Base-by-base conservation (phyloP, 805 yeast genomes). In the Wickerhamomyces subpelliculosus region DNA sequence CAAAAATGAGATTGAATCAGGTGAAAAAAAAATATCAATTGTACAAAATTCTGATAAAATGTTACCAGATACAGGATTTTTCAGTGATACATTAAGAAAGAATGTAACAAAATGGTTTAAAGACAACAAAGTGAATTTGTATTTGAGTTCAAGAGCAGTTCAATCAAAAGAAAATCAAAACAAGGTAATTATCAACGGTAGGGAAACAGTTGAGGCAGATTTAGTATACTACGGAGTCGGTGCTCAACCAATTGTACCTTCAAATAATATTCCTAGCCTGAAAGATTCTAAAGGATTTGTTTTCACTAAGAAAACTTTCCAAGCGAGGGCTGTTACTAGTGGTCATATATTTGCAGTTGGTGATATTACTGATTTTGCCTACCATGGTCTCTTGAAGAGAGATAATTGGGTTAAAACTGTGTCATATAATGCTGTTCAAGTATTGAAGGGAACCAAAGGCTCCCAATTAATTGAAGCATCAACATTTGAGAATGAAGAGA, bases 341-440 rank as follows among this genome's bases (percentile, higher is more conserved):
- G 52, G 54, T n/a, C 46, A 49, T 25, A 45, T 60, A 4, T 61
- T 61, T 39, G 59, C 64, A 3, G 48, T 61, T 36, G 67, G 66
- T 12, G 66, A 62, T 43, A 54, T 54, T n/a, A 38, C 45, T 12
- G 47, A 50, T 39, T 49, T 44, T 39, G 39, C 40, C 3, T 44
- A 42, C 32, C 59, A 57, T 29, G 52, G 61, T 10, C 17, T 60
- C 0, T 5, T 32, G 4, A 38, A 32, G 10, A 33, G 36, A 23
- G 38, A 39, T 2, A 36, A 40, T 12, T 47, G 54, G 53, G 14
- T 45, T 8, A 17, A 26, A 3, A 44, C 46, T 4, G 32, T 39
- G 2, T 17, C 43, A n/a, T 59, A 60, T 33, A 36, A 57, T 16
- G 17, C 23, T 8, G 5, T 16, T 11, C 16, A 37, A 9, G 14